Percentiles rank a stretch among this genome's conserved stretches.
These are phyloP conservation scores for Phytopythium helicoides DNA, from an alignment of 352 stramenopile genomes.

Conservation along the genomic window DNA sequence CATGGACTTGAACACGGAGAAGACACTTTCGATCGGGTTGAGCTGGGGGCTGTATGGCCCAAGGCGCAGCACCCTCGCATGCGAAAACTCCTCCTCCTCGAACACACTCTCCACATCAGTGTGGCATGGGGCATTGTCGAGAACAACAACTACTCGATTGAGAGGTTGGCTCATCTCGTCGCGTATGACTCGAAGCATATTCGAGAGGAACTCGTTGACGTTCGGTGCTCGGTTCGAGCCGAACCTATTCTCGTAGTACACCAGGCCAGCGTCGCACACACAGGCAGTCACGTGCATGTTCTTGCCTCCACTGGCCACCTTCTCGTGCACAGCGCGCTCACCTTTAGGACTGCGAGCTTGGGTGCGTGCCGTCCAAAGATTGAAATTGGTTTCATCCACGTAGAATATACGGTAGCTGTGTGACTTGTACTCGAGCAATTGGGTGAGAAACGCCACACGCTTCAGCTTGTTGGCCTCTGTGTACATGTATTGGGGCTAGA, in stretches of 20 bases:
- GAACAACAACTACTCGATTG: background rate
- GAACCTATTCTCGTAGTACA: conserved; percentile 10
- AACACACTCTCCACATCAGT: conserved; percentile 6
- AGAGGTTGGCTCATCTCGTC: background rate
- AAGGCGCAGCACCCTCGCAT: conserved; percentile 3
- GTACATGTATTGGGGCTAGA: conserved; percentile 14
- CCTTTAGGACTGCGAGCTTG: background rate
- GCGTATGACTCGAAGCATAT: conserved; percentile 5
- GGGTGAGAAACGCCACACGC: conserved; percentile 1
- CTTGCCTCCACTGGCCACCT: conserved; percentile 6
- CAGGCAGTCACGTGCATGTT: conserved; percentile 18
- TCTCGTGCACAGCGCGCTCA: background rate
- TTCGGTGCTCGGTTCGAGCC: background rate
- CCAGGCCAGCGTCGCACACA: conserved; percentile 2
- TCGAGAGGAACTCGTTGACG: background rate
- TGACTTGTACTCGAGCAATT: conserved; percentile 4
- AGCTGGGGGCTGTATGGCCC: conserved; percentile 12
- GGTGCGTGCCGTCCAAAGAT: conserved; percentile 7
- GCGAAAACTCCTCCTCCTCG: conserved; percentile 8
- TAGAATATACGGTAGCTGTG: conserved; percentile 8
- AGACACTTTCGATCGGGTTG: conserved; percentile 14
- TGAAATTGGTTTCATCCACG: conserved; percentile 21
- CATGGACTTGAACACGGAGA: conserved; percentile 8
- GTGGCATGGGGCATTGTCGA: conserved; percentile 16
- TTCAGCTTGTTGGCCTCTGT: conserved; percentile 16